These are phyloP conservation scores for Aspergillus sp. DNA, from an alignment of 2,329 filamentous ascomycete genomes.

Conservation along the genomic window DNA sequence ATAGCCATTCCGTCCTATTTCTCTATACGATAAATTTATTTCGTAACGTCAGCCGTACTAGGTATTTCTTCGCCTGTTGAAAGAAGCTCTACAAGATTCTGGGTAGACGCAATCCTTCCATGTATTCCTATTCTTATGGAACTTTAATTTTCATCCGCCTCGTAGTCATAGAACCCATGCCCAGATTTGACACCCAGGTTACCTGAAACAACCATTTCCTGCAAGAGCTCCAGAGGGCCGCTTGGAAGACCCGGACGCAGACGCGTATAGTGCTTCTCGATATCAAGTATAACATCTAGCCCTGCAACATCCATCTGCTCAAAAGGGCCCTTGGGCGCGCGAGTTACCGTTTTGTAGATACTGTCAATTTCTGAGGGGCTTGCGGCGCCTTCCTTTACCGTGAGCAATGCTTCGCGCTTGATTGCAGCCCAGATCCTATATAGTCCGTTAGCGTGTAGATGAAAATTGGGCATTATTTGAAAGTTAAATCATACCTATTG, in stretches of 20 bases:
- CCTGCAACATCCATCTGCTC: constrained; percentile 35
- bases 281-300: constrained; percentile 31
- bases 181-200: constrained; percentile 25
- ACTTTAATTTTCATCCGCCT: too few relatives aligned
- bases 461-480: neutral
- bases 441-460: neutral
- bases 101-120: too few relatives aligned
- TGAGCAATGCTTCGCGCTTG: constrained; percentile 31
- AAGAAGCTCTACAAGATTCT: too few relatives aligned
- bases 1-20: too few relatives aligned
- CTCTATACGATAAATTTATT: too few relatives aligned
- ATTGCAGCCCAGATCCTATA: constrained; percentile 34
- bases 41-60: too few relatives aligned
- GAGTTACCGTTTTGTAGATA: constrained; percentile 29
- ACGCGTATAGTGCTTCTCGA: constrained; percentile 31
- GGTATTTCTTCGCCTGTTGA: too few relatives aligned
- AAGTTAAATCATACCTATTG: constrained; percentile 27
- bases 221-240: neutral
- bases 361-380: constrained; percentile 29
- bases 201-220: constrained; percentile 2
- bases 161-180: constrained; percentile 28
- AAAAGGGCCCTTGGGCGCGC: constrained; percentile 28
- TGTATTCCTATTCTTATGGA: too few relatives aligned
- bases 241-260: neutral
- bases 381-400: constrained; percentile 26